Conservation (phyloP, 2,329 filamentous ascomycete species). For the Sporothrix sp. region DNA sequence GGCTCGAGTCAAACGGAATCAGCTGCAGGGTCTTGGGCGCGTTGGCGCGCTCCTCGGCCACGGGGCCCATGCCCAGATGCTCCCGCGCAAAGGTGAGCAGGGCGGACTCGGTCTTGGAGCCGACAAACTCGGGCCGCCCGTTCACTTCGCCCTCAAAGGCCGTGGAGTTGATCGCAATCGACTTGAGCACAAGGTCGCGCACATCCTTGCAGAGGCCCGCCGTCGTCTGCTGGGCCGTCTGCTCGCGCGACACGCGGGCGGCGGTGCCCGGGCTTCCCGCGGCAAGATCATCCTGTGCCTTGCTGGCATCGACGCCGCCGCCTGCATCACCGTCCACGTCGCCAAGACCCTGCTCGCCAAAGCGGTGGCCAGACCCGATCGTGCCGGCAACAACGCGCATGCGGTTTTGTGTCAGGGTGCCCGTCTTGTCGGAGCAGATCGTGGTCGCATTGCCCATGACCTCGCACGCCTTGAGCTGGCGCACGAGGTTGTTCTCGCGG, state of each 20-base stretch:
- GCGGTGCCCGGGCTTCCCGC: neutral
- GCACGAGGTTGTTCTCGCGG: constrained; percentile 67
- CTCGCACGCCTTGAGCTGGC: constrained; percentile 67
- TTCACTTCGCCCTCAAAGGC: constrained; percentile 68
- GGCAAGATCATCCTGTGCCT: constrained; percentile 3
- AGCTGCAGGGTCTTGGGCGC: constrained; percentile 48
- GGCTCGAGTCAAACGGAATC: constrained; percentile 64
- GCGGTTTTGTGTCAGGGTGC: constrained; percentile 58
- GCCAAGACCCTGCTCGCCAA: constrained; percentile 31
- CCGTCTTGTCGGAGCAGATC: constrained; percentile 60
- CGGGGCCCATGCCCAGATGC: constrained; percentile 55
- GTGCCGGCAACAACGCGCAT: constrained; percentile 57
- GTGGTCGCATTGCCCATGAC: constrained; percentile 61
- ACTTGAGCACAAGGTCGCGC: constrained; percentile 47
- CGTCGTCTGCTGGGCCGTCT: constrained; percentile 37
- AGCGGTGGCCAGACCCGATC: constrained; percentile 45
- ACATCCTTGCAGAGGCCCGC: constrained; percentile 36
- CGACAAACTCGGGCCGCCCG: constrained; percentile 56
- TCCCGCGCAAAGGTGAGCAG: constrained; percentile 59
- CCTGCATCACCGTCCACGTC: constrained; percentile 14
- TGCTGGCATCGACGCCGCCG: constrained; percentile 11
- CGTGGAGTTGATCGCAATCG: constrained; percentile 58
- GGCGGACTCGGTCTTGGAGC: constrained; percentile 70
- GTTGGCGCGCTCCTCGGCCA: constrained; percentile 50
- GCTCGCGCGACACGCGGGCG: constrained; percentile 25